Percentiles rank a stretch among this genome's conserved stretches.
phyloP scores from a whole-genome alignment of 73 alveolate genomes.

The Durusdinium trenchii region DNA sequence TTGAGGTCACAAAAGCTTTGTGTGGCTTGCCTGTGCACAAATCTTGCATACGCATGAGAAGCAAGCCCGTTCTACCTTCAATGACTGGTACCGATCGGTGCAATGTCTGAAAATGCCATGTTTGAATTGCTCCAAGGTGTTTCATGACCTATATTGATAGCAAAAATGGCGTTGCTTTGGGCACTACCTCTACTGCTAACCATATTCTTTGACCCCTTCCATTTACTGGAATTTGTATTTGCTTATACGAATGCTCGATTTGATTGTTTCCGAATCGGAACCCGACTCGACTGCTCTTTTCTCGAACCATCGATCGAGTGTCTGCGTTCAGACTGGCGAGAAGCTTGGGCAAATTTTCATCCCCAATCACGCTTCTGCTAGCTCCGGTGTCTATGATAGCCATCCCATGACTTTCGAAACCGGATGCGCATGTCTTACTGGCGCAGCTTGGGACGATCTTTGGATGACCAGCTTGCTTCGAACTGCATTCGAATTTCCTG shows the following conservation, averaged over 20 bases:
- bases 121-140: not conserved
- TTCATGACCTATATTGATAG: not conserved
- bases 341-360: not conserved
- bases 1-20: too few species aligned
- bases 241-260: not conserved
- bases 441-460: not conserved
- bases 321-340: not conserved
- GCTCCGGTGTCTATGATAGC: conserved; percentile 53
- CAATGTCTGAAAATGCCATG: too few species aligned
- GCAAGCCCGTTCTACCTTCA: too few species aligned
- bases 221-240: not conserved
- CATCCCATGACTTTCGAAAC: too few species aligned
- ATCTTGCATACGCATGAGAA: too few species aligned
- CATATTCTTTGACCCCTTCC: not conserved
- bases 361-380: not conserved
- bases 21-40: too few species aligned
- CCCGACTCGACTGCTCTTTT: not conserved
- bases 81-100: too few species aligned
- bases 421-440: not conserved
- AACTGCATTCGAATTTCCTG: not conserved
- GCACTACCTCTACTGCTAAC: not conserved
- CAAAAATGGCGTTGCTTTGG: not conserved
- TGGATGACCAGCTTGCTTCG: not conserved
- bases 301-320: not conserved
- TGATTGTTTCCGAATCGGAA: conserved; percentile 41